Percentiles rank a stretch among this genome's conserved stretches.
phyloP scores from a whole-genome alignment of 495 filamentous ascomycete genomes.

The Aspergillus funiculosus region DNA sequence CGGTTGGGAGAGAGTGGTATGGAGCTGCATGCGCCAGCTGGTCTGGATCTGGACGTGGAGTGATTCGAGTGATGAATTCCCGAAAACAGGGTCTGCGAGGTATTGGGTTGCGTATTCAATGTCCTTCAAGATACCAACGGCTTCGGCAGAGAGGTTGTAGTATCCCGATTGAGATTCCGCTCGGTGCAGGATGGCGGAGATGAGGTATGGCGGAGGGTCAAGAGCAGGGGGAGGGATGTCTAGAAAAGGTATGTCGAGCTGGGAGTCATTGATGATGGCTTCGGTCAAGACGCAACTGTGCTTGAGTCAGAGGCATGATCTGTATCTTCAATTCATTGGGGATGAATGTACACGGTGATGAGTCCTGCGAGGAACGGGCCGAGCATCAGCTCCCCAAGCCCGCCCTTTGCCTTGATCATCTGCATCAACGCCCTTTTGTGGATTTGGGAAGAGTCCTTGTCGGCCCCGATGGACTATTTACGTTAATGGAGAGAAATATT shows the following conservation, averaged over 20 bases:
- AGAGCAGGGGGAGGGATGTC: not conserved
- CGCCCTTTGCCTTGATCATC: constrained; percentile 3
- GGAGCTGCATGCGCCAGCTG: not conserved
- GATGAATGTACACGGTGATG: not conserved
- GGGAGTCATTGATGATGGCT: constrained; percentile 5
- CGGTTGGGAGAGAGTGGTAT: not conserved
- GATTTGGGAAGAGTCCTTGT: constrained; percentile 2
- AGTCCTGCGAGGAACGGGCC: not conserved
- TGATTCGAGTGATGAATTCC: not conserved
- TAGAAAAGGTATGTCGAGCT: constrained; percentile 4
- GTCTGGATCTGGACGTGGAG: not conserved
- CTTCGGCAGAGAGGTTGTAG: constrained; percentile 2
- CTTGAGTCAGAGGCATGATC: not conserved
- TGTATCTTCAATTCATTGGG: not conserved
- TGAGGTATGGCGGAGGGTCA: not conserved
- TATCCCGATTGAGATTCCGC: not conserved
- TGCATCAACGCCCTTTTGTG: constrained; percentile 2
- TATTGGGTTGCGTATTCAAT: not conserved
- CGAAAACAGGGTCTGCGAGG: not conserved
- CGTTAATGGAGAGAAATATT: not conserved
- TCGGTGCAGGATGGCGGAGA: not conserved
- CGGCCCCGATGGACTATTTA: constrained; percentile 1
- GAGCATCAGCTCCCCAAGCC: not conserved
- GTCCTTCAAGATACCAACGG: constrained; percentile 5
- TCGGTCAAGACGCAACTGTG: constrained; percentile 4